These are phyloP conservation scores for Xylaria cubensis DNA, from an alignment of 495 filamentous ascomycete genomes.

Conservation along the genomic window DNA sequence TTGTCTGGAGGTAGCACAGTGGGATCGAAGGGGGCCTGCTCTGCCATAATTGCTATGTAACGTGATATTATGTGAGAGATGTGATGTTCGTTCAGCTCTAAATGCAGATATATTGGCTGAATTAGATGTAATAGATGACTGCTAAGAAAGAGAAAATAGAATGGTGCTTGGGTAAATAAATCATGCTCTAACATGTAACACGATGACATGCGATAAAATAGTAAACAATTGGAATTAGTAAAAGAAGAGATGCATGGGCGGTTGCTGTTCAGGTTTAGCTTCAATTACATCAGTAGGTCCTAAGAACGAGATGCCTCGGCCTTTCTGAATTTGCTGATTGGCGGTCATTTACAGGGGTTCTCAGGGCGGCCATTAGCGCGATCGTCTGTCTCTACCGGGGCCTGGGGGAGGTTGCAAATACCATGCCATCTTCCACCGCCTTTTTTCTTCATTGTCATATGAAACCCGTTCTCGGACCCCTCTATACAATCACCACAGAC, in stretches of 20 bases:
- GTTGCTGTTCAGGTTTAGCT: not conserved
- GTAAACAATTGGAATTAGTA: not conserved
- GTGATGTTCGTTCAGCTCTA: constrained; percentile 1
- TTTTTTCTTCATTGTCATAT: constrained; percentile 16
- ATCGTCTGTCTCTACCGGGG: not conserved
- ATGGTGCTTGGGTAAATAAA: not conserved
- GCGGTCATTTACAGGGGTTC: not conserved
- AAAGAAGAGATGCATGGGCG: not conserved
- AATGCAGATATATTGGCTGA: too few relatives aligned
- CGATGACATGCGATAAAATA: too few relatives aligned
- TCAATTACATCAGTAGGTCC: not conserved
- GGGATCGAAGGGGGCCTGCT: constrained; percentile 35
- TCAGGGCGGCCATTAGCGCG: not conserved
- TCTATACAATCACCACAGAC: not conserved
- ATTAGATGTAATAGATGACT: too few relatives aligned
- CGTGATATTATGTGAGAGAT: not conserved
- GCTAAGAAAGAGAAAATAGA: not conserved
- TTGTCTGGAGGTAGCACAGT: constrained; percentile 30
- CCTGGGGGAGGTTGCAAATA: not conserved
- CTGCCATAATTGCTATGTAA: constrained; percentile 12
- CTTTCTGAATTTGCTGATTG: constrained; percentile 8
- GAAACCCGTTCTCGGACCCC: constrained; percentile 7
- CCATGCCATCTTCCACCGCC: constrained; percentile 23
- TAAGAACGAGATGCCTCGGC: not conserved
- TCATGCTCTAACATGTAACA: not conserved